Conservation (phyloP, 179 eudicot genomes). For the Amaranthus tricolor region DNA sequence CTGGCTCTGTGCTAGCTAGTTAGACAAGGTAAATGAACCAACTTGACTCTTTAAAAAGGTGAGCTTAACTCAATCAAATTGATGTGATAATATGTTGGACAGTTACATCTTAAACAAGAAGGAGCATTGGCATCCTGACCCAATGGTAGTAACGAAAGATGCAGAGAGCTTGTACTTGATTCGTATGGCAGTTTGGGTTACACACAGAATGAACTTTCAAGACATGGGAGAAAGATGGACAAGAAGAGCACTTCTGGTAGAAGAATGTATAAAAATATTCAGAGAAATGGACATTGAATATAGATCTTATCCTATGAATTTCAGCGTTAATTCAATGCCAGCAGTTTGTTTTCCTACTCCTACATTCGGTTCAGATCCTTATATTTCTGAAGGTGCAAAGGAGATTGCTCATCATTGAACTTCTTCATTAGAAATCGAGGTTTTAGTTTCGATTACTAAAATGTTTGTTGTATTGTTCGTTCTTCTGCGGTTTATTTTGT, state of each 20-base stretch:
- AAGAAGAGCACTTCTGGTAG: conserved; percentile 52
- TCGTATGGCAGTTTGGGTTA: conserved; percentile 57
- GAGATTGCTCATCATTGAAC: conserved; percentile 15
- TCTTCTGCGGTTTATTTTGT: neutral
- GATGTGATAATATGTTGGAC: neutral
- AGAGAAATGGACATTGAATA: conserved; percentile 70
- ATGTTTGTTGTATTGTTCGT: neutral
- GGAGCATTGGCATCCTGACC: conserved; percentile 68
- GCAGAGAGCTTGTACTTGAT: conserved; percentile 42
- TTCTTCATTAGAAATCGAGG: neutral
- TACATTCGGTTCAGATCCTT: conserved; percentile 22
- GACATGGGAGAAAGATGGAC: conserved; percentile 62
- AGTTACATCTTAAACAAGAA: conserved; percentile 48
- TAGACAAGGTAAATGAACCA: too few relatives aligned
- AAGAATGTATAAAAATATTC: conserved; percentile 59
- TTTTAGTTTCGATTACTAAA: neutral
- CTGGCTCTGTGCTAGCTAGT: too few relatives aligned
- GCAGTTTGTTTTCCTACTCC: conserved; percentile 24
- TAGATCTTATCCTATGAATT: conserved; percentile 43
- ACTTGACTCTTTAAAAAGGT: too few relatives aligned
- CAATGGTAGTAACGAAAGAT: conserved; percentile 51
- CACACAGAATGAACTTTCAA: conserved; percentile 70
- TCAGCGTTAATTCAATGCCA: conserved; percentile 51
- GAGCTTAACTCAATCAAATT: neutral
- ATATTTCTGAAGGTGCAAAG: conserved; percentile 9